A percentile compares a stretch with the other conserved stretches of the same genome.
Evolutionary conservation across 345 rosid genomes (phyloP).

Genomic region (Lenwebbia sp.): DNA sequence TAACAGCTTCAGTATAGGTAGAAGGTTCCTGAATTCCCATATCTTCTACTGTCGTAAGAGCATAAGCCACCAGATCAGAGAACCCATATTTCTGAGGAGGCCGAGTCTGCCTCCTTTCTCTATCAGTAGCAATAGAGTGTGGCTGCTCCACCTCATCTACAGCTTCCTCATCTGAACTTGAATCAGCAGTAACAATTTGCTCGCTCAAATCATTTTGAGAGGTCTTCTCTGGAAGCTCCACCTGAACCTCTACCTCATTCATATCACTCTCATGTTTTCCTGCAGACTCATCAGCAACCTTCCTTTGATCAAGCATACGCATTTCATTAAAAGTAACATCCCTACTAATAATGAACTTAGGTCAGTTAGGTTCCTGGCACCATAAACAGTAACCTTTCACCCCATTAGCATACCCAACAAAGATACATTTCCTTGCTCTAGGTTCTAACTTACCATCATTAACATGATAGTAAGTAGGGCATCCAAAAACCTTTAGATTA

Average conservation of each 20-base stretch:
- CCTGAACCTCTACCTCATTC: not conserved
- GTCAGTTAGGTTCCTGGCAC: not conserved
- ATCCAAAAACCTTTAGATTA: not conserved
- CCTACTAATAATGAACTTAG: not conserved
- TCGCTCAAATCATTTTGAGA: too few species aligned
- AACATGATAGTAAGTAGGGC: not conserved
- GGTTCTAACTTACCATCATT: not conserved
- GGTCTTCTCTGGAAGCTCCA: too few species aligned
- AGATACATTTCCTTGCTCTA: not conserved
- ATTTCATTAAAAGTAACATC: not conserved
- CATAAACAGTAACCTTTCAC: not conserved
- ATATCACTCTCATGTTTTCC: not conserved
- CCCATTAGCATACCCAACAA: not conserved
- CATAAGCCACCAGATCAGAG: not conserved
- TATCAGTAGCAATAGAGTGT: not conserved
- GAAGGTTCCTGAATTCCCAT: not conserved
- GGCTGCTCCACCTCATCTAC: not conserved
- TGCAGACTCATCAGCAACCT: not conserved
- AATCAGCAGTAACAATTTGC: not conserved
- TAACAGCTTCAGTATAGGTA: not conserved
- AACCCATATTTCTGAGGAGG: not conserved
- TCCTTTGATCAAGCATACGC: too few species aligned
- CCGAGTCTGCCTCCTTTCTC: not conserved
- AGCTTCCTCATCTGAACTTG: not conserved
- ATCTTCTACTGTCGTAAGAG: not conserved